A percentile compares a stretch with the other conserved stretches of the same genome.
Evolutionary conservation across 2,329 filamentous ascomycete genomes (phyloP).

Genomic region (Aureobasidium musti): DNA sequence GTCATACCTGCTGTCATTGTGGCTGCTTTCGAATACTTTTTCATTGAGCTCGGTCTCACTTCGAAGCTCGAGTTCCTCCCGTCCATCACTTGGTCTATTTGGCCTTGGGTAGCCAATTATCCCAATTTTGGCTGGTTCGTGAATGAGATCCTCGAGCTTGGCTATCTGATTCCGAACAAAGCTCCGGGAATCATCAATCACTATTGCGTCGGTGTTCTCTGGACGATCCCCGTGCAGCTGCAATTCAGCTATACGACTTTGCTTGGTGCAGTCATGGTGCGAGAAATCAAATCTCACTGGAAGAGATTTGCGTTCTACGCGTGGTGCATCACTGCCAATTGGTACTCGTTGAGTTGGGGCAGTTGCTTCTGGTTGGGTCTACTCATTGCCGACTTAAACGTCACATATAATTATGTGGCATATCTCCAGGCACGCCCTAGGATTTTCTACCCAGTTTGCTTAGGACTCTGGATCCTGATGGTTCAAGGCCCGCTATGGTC

Average conservation of each 20-base stretch:
- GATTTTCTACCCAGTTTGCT: slow-evolving; percentile 45
- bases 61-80: slow-evolving; percentile 50
- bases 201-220: slow-evolving; percentile 54
- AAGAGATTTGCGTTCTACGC: slow-evolving; percentile 51
- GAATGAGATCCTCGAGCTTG: slow-evolving; percentile 49
- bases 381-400: slow-evolving; percentile 50
- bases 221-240: slow-evolving; percentile 54
- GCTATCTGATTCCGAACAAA: slow-evolving; percentile 52
- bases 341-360: slow-evolving; percentile 53
- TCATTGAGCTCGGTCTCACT: slow-evolving; percentile 50
- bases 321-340: slow-evolving; percentile 49
- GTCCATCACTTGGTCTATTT: slow-evolving; percentile 51
- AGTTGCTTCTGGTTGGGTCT: slow-evolving; percentile 51
- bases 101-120: slow-evolving; percentile 49
- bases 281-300: slow-evolving; percentile 50
- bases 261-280: slow-evolving; percentile 47
- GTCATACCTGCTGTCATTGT: slow-evolving; percentile 50
- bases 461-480: slow-evolving; percentile 33
- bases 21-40: slow-evolving; percentile 51
- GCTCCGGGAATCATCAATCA: slow-evolving; percentile 52
- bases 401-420: slow-evolving; percentile 49
- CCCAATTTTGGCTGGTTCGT: slow-evolving; percentile 49
- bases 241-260: slow-evolving; percentile 51
- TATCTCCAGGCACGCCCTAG: slow-evolving; percentile 43
- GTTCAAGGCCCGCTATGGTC: slow-evolving; percentile 40